Evolutionary conservation across 192 early-diverging fungal genomes (phyloP), one percentile per base, ranked within the genome.

Genomic region (Backusella australiensis): DNA sequence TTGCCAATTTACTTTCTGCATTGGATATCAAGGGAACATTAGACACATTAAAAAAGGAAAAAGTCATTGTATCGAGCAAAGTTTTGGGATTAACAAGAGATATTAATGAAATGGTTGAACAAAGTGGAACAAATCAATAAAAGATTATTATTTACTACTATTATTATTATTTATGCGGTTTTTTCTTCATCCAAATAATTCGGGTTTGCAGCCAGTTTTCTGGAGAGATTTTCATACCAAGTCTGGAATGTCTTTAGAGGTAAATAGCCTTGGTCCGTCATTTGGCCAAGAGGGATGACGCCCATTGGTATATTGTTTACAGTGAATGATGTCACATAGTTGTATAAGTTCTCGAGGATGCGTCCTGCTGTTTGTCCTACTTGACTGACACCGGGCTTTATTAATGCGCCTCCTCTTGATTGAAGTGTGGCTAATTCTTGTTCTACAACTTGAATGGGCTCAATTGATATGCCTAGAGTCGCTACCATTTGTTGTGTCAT

Each of bases 391-490:
- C 71, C 68, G 19, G 78, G 75, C 1, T 74, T 75, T 4, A 77
- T 42, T 19, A 75, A 63, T 66, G 70, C 70, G 12, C 56, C 26
- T 36, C 67, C 32, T 35, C 69, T 49, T 34, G 41, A 7, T 41
- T 38, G 35, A 39, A 69, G 34, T 41, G 68, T 69, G 4, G 44
- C 15, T n/a, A 87, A 69, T 84, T 93, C 89, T 53, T 90, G 81
- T 72, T 90, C 80, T 15, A 99, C 94, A 1, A 82, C 77, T 59
- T 89, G 85, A 8, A 95, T 78, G 1, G 96, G 94, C 76, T 99
- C 97, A 15, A 99, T 96, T 0, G 94, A 95, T 49, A 99, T 98
- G 4, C 97, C 97, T 21, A 99, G 84, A 35, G 91, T 90, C 7
- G 93, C 92, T 59, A 86, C 77, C 46, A 66, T 32, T 52, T 8